Evolutionary conservation across 768 basidiomycete genomes (phyloP), one percentile per base, ranked within the genome.

Genomic region (Inosperma sp.): DNA sequence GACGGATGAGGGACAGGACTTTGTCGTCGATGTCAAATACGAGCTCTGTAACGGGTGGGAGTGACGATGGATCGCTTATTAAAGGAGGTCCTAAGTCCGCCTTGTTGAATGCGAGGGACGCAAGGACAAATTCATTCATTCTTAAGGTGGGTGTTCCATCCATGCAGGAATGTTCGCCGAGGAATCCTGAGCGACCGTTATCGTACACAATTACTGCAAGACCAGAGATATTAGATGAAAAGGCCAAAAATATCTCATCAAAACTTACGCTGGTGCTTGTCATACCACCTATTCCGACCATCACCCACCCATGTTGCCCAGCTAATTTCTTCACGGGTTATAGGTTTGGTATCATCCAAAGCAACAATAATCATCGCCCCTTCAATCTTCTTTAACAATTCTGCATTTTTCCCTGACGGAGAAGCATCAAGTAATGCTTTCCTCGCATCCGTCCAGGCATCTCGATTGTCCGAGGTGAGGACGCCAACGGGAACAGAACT

Each of bases 71-170:
- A 35, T 59, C 55, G 3, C 65, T 61, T 25, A 69, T 57, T 8
- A 56, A 57, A 6, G 74, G 56, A 3, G 83, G 69, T 5, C 90
- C 89, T 16, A 95, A 80, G 57, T 92, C 83, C 52, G 86, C 74
- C 67, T 88, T 93, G 62, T 79, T 78, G 3, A 74, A 70, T 2
- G 82, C 84, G 31, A 97, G 72, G 0, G 85, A 78, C 12, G 82
- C 90, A 42, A 97, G 73, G 48, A 93, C 70, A 67, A 93, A 99
- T 65, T 99, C 96, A 72, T 96, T 97, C 78, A 97, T 69, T 40
- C 96, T 85, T 25, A 97, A 75, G 0, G 95, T 98, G 4, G 96
- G 89, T 1, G 93, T 98, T 16, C 95, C 95, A 62, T 98, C 94
- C 86, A 87, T 83, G 59, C 86, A 89, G 16, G 85, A 88, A 68